phyloP scores from a whole-genome alignment of 768 basidiomycete species.

The Serendipita sp. region DNA sequence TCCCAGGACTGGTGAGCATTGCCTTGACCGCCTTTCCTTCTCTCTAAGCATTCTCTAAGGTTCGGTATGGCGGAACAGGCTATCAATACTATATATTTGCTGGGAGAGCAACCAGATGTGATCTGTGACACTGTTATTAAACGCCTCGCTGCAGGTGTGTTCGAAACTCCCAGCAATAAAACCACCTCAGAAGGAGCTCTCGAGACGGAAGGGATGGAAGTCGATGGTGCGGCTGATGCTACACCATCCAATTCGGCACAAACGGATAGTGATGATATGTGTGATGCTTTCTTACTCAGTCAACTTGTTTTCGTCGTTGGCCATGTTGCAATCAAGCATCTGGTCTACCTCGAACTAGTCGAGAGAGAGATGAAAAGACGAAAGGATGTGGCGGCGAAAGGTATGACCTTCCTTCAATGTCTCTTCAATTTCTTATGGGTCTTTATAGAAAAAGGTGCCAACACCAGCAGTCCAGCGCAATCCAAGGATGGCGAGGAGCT shows the following conservation, averaged over 20 bases:
- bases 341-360: slow-evolving; percentile 87
- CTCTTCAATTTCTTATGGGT: slow-evolving; percentile 10
- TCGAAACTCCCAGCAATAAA: slow-evolving; percentile 21
- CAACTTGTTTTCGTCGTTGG: slow-evolving; percentile 94
- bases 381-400: slow-evolving; percentile 74
- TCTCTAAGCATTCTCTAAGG: slow-evolving; percentile 14
- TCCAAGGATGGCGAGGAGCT: slow-evolving; percentile 65
- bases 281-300: slow-evolving; percentile 75
- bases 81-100: slow-evolving; percentile 87
- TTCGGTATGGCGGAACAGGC: slow-evolving; percentile 94
- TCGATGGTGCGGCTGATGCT: slow-evolving; percentile 15
- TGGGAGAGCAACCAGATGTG: slow-evolving; percentile 83
- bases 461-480: slow-evolving; percentile 27
- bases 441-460: slow-evolving; percentile 25
- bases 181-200: slow-evolving; percentile 25
- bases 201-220: slow-evolving; percentile 33
- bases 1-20: slow-evolving; percentile 62
- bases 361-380: slow-evolving; percentile 94
- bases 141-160: slow-evolving; percentile 60
- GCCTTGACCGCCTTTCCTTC: neutral
- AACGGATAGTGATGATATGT: slow-evolving; percentile 32
- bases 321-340: slow-evolving; percentile 94
- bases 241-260: slow-evolving; percentile 11
- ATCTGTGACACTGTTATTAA: slow-evolving; percentile 70
- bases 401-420: slow-evolving; percentile 58